These are phyloP conservation scores for Priceomyces melissophilus DNA, from an alignment of 805 yeast genomes.

Conservation along the genomic window DNA sequence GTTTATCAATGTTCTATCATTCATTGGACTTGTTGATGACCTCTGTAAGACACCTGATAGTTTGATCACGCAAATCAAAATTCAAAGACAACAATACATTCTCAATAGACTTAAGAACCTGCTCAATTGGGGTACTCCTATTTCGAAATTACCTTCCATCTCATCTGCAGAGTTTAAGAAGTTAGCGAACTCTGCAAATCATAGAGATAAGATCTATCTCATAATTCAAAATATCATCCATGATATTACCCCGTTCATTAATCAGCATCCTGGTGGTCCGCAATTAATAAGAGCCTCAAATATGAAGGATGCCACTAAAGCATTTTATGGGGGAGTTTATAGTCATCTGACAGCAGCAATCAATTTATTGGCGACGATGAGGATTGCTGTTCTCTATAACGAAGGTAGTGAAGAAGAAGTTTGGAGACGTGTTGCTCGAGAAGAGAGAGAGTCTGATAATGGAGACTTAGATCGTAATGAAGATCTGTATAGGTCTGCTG, in stretches of 20 bases:
- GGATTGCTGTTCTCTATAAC: constrained; percentile 81
- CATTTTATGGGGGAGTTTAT: constrained; percentile 93
- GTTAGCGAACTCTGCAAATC: constrained; percentile 34
- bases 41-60: constrained; percentile 67
- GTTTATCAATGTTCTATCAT: constrained; percentile 51
- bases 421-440: constrained; percentile 70
- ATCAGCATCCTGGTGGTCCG: constrained; percentile 92
- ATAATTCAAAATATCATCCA: constrained; percentile 90
- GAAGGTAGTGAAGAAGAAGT: constrained; percentile 79
- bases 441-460: constrained; percentile 51
- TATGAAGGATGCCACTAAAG: constrained; percentile 92
- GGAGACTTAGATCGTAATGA: constrained; percentile 14
- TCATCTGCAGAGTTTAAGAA: constrained; percentile 44
- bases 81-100: constrained; percentile 72
- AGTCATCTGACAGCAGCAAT: constrained; percentile 91
- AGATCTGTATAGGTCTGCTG: constrained; percentile 28
- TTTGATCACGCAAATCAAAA: constrained; percentile 52
- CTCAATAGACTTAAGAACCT: constrained; percentile 73
- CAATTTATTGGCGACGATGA: constrained; percentile 87
- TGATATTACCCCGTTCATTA: constrained; percentile 86
- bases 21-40: constrained; percentile 57
- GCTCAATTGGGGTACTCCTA: constrained; percentile 92
- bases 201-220: constrained; percentile 56
- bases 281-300: constrained; percentile 75
- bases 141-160: constrained; percentile 75